Evolutionary conservation across 257 asterid genomes (phyloP).

Genomic region (Solanum chilense): DNA sequence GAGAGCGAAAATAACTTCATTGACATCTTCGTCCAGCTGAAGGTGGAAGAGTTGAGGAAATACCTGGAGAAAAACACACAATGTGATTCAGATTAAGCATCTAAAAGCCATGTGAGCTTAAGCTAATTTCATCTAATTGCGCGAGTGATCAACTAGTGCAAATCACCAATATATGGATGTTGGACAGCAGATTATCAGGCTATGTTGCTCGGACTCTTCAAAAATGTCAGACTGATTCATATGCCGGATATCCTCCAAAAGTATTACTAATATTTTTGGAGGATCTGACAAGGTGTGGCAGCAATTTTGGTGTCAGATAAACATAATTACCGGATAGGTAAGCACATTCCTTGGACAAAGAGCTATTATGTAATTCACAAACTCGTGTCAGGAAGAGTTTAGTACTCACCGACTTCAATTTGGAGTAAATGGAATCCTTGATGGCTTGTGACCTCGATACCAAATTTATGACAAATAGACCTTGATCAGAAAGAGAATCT

Average conservation of each 20-base stretch:
- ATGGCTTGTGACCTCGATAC: slow-evolving; percentile 74
- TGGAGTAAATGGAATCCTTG: slow-evolving; percentile 47
- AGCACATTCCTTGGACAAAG: not conserved
- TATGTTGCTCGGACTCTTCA: not conserved
- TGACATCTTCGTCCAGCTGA: slow-evolving; percentile 75
- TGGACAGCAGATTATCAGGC: not conserved
- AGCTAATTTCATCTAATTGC: not conserved
- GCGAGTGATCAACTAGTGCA: not conserved
- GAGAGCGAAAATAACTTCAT: slow-evolving; percentile 71
- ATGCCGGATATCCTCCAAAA: not conserved
- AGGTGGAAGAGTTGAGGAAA: slow-evolving; percentile 56
- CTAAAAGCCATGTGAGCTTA: not conserved
- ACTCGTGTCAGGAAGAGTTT: too few species aligned
- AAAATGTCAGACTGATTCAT: not conserved
- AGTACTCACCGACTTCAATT: slow-evolving; percentile 45
- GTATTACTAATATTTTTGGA: not conserved
- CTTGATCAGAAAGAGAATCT: slow-evolving; percentile 64
- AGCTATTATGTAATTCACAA: too few species aligned
- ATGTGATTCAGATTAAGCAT: not conserved
- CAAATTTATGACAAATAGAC: slow-evolving; percentile 66
- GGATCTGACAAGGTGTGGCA: not conserved
- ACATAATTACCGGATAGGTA: not conserved
- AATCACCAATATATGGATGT: not conserved
- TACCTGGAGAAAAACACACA: slow-evolving; percentile 29
- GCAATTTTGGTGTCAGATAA: too few species aligned